Conservation (phyloP, 2,329 filamentous ascomycete genomes). For the Bipolaris sorokiniana region DNA sequence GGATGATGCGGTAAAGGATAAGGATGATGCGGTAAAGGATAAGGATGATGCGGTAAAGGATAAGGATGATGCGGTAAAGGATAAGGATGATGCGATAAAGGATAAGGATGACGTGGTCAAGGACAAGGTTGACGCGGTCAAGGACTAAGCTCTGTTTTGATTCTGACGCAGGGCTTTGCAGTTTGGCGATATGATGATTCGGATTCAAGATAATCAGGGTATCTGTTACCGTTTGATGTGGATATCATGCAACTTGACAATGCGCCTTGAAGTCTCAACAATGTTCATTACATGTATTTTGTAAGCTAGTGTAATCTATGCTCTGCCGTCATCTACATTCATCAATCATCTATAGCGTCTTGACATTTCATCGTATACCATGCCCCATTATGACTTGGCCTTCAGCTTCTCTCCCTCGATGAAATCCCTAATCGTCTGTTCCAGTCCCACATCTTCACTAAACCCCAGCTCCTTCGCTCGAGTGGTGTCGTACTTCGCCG, state of each 20-base stretch:
- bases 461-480: constrained; percentile 63
- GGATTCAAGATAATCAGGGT: neutral
- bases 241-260: neutral
- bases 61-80: neutral
- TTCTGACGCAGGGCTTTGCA: neutral
- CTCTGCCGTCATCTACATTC: neutral
- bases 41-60: neutral
- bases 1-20: neutral
- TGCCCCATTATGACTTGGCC: neutral
- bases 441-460: constrained; percentile 55
- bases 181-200: neutral
- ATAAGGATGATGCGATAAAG: neutral
- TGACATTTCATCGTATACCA: neutral
- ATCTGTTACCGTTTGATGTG: neutral
- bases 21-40: neutral
- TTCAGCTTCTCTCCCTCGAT: constrained; percentile 38
- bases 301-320: neutral
- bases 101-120: neutral
- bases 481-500: constrained; percentile 61
- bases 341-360: neutral
- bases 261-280: neutral
- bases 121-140: neutral
- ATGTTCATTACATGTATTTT: neutral
- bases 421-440: constrained; percentile 56
- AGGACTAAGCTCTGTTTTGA: neutral